Evolutionary conservation across 352 stramenopile species (phyloP), one percentile per base, ranked within the genome.

Genomic region (Phytophthora syringae): DNA sequence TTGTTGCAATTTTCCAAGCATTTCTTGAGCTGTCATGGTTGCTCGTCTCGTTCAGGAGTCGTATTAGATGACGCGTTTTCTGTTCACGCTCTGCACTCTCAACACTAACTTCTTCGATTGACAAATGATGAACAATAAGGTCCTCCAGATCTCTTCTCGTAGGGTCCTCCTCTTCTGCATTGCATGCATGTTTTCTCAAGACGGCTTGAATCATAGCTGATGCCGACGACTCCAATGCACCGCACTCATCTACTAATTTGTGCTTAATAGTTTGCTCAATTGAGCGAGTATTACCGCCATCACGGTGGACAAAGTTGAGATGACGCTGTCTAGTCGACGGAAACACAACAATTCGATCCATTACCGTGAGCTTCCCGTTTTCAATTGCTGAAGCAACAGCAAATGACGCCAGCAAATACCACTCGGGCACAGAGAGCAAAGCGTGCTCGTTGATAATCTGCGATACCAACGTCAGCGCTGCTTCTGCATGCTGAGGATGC

Each of bases 371-470:
- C 20, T 72, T 58, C 0, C 56, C 74, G 25, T 76, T 88, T 9
- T 66, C 36, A 11, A 89, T 54, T 2, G 36, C 50, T 16, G 52
- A 61, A 4, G 79, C 74, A 16, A 87, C 49, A 10, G 52, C 16
- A 9, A 76, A 60, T 9, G 74, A 76, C 3, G 48, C 71, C 3
- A 89, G 11, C 1, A 86, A 13, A 43, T 81, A 77, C 82, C 82
- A 89, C 32, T 83, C 60, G 0, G 82, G 82, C 0, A 82, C 60
- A 0, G 68, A 77, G 1, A 89, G 54, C 37, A 88, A 32, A 13
- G 78, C 72, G 43, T 89, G 72, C 27, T 88, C 71, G 37, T 80
- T 84, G 36, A 91, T 79, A 9, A 86, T 24, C 7, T 75, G 64
- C 2, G 82, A 89, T 3, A 88, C 64, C 0, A 88, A 52, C 2